Evolutionary conservation across 2,329 filamentous ascomycete species (phyloP).

Genomic region (Stagonosporopsis rhizophila): DNA sequence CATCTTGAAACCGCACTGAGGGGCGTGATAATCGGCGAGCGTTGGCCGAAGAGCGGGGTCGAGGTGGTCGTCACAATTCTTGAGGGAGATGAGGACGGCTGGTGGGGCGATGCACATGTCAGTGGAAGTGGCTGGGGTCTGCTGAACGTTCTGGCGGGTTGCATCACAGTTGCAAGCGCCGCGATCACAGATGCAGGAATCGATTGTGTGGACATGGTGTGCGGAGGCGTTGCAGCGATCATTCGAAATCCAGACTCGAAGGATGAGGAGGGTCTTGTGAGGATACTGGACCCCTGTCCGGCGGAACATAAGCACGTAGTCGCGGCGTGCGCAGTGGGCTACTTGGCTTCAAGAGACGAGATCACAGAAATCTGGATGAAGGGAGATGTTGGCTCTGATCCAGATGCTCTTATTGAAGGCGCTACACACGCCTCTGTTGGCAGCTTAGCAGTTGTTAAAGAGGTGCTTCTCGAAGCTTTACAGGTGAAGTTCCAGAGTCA

Average conservation of each 20-base stretch:
- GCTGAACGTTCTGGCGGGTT: slow-evolving; percentile 90
- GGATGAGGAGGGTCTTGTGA: slow-evolving; percentile 46
- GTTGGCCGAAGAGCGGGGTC: slow-evolving; percentile 98
- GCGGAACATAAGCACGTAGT: slow-evolving; percentile 78
- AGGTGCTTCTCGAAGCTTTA: slow-evolving; percentile 63
- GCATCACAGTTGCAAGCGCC: slow-evolving; percentile 91
- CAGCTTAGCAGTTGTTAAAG: slow-evolving; percentile 65
- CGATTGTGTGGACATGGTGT: slow-evolving; percentile 89
- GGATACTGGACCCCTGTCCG: slow-evolving; percentile 82
- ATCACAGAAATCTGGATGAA: slow-evolving; percentile 95
- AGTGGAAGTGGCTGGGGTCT: slow-evolving; percentile 75
- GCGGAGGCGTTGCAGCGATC: slow-evolving; percentile 86
- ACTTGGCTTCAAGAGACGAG: slow-evolving; percentile 85
- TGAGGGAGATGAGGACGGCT: slow-evolving; percentile 86
- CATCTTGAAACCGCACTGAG: slow-evolving; percentile 91
- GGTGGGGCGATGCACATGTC: slow-evolving; percentile 66
- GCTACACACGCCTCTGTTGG: slow-evolving; percentile 69
- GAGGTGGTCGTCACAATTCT: slow-evolving; percentile 92
- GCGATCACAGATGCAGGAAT: slow-evolving; percentile 94
- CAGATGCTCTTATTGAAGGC: slow-evolving; percentile 66
- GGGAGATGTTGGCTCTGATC: slow-evolving; percentile 63
- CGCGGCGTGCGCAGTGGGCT: slow-evolving; percentile 88
- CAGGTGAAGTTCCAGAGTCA: slow-evolving; percentile 42
- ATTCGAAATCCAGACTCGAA: slow-evolving; percentile 55
- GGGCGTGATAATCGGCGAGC: slow-evolving; percentile 87